Percentiles rank a stretch among this genome's conserved stretches.
These are phyloP conservation scores for Cordyceps pruinosa DNA, from an alignment of 2,329 filamentous ascomycete genomes.

Conservation along the genomic window DNA sequence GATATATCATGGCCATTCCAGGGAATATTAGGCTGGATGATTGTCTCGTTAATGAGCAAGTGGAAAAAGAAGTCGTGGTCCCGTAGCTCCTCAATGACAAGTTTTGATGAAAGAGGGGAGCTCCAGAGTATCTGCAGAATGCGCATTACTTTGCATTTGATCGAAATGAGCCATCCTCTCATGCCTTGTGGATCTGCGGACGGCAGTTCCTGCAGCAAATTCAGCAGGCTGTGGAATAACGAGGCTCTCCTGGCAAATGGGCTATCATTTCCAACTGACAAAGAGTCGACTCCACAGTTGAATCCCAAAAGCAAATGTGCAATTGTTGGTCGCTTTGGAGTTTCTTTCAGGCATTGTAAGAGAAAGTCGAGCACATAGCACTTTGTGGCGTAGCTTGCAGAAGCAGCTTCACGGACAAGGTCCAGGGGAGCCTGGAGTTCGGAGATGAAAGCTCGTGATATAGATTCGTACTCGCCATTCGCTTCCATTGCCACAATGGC, in stretches of 20 bases:
- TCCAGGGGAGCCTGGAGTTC: conserved; percentile 66
- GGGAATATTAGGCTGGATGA: conserved; percentile 59
- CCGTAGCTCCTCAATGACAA: conserved; percentile 74
- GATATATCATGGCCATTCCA: conserved; percentile 66
- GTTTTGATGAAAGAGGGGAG: conserved; percentile 66
- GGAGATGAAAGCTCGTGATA: conserved; percentile 63
- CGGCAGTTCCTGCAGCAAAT: conserved; percentile 63
- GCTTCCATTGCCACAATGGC: conserved; percentile 83
- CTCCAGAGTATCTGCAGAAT: conserved; percentile 78
- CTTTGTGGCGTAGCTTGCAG: conserved; percentile 74
- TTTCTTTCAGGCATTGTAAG: conserved; percentile 68
- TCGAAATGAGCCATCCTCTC: conserved; percentile 59
- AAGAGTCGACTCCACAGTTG: conserved; percentile 61
- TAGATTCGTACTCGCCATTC: conserved; percentile 71
- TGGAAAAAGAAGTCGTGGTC: conserved; percentile 73
- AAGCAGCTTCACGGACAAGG: conserved; percentile 59
- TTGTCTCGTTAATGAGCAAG: conserved; percentile 62
- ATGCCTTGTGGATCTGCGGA: conserved; percentile 55
- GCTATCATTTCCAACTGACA: conserved; percentile 62
- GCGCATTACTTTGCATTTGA: conserved; percentile 63
- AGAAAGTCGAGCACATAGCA: conserved; percentile 80
- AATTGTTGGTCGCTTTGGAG: conserved; percentile 72
- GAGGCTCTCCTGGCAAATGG: conserved; percentile 66
- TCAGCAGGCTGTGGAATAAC: conserved; percentile 75
- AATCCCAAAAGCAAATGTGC: conserved; percentile 90